A percentile compares a stretch with the other conserved stretches of the same genome.
These are phyloP conservation scores for Musa troglodytarum DNA, from an alignment of 176 grass and related monocot species.

Conservation along the genomic window DNA sequence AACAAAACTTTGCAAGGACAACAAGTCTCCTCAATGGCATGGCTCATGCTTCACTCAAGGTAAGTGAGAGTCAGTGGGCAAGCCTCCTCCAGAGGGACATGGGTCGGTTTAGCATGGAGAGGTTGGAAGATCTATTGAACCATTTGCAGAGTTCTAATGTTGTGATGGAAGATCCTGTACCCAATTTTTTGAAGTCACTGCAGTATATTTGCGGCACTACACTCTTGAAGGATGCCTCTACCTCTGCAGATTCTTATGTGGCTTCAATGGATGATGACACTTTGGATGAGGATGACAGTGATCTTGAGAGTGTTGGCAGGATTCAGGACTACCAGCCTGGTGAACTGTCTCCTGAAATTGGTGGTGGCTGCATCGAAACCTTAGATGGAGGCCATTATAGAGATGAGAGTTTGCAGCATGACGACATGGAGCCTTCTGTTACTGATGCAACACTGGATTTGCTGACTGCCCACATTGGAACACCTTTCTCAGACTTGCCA, in stretches of 20 bases:
- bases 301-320: conserved; percentile 5
- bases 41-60: conserved; percentile 36
- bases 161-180: conserved; percentile 37
- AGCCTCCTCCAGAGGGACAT: conserved; percentile 25
- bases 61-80: conserved; percentile 30
- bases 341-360: background rate
- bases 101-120: conserved; percentile 11
- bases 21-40: conserved; percentile 31
- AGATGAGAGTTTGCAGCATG: background rate
- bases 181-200: conserved; percentile 30
- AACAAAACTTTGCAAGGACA: conserved; percentile 26
- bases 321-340: conserved; percentile 14
- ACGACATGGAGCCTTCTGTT: conserved; percentile 20
- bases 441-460: conserved; percentile 46
- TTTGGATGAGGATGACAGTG: background rate
- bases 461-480: conserved; percentile 28
- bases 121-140: conserved; percentile 24
- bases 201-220: conserved; percentile 6
- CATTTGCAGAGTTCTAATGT: conserved; percentile 29
- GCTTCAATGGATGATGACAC: conserved; percentile 6
- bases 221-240: conserved; percentile 14
- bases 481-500: conserved; percentile 28
- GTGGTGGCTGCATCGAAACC: background rate
- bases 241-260: conserved; percentile 9
- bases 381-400: background rate